phyloP scores from a whole-genome alignment of 2,329 filamentous ascomycete genomes.

The Exophiala aquamarina region DNA sequence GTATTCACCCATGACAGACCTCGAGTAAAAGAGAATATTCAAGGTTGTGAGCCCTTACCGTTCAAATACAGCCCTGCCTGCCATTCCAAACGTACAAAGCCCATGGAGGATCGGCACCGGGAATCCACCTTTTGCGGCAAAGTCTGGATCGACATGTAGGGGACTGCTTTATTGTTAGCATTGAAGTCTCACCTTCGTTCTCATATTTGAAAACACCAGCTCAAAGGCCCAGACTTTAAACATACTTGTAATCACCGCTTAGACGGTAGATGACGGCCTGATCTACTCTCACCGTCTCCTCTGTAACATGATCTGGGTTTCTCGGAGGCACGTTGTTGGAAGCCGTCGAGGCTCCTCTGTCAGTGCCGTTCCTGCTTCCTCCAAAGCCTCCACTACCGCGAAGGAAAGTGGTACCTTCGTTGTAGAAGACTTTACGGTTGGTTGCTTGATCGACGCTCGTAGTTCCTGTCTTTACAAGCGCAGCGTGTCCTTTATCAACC shows the following conservation, averaged over 20 bases:
- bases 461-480: constrained; percentile 74
- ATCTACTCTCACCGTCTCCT: constrained; percentile 81
- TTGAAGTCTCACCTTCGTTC: neutral
- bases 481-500: constrained; percentile 89
- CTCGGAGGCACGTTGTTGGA: constrained; percentile 75
- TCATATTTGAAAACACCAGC: neutral
- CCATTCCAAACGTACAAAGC: constrained; percentile 87
- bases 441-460: constrained; percentile 81
- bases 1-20: too few relatives aligned
- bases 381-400: constrained; percentile 87
- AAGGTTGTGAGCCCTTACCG: constrained; percentile 34
- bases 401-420: constrained; percentile 90
- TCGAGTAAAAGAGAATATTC: too few relatives aligned
- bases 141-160: constrained; percentile 89
- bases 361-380: constrained; percentile 71
- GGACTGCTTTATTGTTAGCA: constrained; percentile 54
- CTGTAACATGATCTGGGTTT: constrained; percentile 74
- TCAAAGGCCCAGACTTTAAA: neutral
- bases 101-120: constrained; percentile 91
- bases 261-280: constrained; percentile 92
- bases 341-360: constrained; percentile 77
- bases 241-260: constrained; percentile 79
- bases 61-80: constrained; percentile 84
- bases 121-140: constrained; percentile 93
- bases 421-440: constrained; percentile 92